These are phyloP conservation scores for Nakaseomyces bracarensis DNA, from an alignment of 1,139 yeast genomes.

Conservation along the genomic window DNA sequence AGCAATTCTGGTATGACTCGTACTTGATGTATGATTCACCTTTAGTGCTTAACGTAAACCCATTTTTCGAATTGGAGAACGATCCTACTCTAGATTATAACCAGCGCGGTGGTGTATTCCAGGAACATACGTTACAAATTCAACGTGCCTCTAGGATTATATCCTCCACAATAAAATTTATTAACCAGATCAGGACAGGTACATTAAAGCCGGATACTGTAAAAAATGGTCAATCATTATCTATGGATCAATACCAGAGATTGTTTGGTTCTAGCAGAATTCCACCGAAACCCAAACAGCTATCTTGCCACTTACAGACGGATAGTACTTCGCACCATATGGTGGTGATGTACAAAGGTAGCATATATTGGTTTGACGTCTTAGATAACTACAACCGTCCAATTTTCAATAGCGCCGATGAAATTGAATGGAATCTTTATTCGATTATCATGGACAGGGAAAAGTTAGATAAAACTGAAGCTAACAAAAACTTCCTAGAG, in stretches of 20 bases:
- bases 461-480: constrained; percentile 29
- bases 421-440: constrained; percentile 61
- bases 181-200: constrained; percentile 64
- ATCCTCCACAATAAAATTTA: constrained; percentile 63
- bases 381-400: constrained; percentile 61
- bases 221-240: constrained; percentile 54
- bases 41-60: constrained; percentile 77
- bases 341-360: constrained; percentile 71
- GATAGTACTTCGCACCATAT: constrained; percentile 65
- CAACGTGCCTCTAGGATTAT: constrained; percentile 72
- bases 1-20: constrained; percentile 87
- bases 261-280: constrained; percentile 78
- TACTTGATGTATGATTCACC: constrained; percentile 79
- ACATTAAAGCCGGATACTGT: constrained; percentile 64
- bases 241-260: constrained; percentile 82
- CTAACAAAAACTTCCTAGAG: constrained; percentile 53
- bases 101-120: constrained; percentile 9
- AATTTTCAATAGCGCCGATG: constrained; percentile 54
- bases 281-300: constrained; percentile 55
- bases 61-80: constrained; percentile 76
- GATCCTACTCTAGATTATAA: constrained; percentile 69
- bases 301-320: constrained; percentile 63
- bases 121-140: constrained; percentile 41
- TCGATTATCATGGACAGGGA: constrained; percentile 48
- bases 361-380: constrained; percentile 87